Conservation (phyloP, 139 green algal species). For the Volvox reticuliferus region DNA sequence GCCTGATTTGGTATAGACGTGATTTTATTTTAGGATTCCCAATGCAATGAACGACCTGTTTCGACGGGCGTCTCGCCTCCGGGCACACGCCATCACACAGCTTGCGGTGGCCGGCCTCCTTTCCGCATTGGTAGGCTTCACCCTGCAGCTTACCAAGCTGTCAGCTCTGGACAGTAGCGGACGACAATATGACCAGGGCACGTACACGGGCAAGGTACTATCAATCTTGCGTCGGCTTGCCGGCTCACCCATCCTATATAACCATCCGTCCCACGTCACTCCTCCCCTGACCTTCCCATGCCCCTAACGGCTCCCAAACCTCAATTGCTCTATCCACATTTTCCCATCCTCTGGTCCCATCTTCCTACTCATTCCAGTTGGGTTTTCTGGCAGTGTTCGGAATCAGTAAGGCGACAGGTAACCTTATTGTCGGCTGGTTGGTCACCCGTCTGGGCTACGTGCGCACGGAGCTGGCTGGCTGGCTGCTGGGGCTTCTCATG, state of each 20-base stretch:
- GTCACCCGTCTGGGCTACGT: not conserved
- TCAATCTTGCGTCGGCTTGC: too few relatives aligned
- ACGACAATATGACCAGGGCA: constrained; percentile 1
- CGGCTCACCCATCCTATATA: too few relatives aligned
- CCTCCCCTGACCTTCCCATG: not conserved
- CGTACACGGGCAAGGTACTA: not conserved
- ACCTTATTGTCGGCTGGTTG: not conserved
- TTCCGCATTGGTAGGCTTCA: constrained; percentile 16
- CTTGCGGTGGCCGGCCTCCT: not conserved
- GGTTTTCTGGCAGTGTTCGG: constrained; percentile 21
- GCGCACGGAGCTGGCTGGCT: constrained; percentile 12
- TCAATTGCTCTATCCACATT: too few relatives aligned
- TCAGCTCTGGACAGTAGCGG: constrained; percentile 20
- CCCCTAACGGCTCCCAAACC: not conserved
- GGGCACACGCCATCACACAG: not conserved
- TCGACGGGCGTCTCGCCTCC: not conserved
- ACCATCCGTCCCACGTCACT: not conserved
- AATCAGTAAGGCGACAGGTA: not conserved
- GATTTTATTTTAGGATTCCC: too few relatives aligned
- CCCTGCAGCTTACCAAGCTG: constrained; percentile 20
- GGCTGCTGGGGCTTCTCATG: constrained; percentile 4
- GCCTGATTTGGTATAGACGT: too few relatives aligned
- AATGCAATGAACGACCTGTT: not conserved
- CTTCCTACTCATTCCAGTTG: not conserved
- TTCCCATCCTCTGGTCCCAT: not conserved